Conservation (phyloP, 768 basidiomycete genomes). For the Lactarius quietus region DNA sequence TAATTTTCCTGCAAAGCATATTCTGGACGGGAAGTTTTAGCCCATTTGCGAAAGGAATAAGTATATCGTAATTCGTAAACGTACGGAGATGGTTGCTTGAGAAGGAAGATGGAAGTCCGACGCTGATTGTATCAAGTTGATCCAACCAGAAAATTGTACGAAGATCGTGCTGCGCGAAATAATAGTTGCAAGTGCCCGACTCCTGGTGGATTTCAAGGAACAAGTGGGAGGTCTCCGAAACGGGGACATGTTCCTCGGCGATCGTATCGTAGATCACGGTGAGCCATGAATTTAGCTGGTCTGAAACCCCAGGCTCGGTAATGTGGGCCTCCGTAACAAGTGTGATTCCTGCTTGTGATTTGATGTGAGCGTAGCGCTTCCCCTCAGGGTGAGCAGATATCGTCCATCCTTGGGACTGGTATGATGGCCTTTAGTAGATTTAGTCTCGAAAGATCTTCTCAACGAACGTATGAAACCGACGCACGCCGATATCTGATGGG, state of each 20-base stretch:
- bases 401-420: neutral
- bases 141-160: neutral
- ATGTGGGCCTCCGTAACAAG: neutral
- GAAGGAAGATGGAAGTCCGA: neutral
- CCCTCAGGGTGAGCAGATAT: conserved; percentile 1
- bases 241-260: neutral
- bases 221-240: neutral
- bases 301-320: neutral
- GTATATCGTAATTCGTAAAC: neutral
- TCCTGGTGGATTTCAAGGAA: neutral
- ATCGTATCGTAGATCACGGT: neutral
- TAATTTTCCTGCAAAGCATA: neutral
- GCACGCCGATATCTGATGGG: neutral
- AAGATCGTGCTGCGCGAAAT: neutral
- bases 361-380: neutral
- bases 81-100: neutral
- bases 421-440: neutral
- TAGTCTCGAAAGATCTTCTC: neutral
- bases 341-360: neutral
- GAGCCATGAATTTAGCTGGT: neutral
- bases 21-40: neutral
- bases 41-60: neutral
- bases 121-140: neutral
- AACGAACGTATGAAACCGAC: neutral
- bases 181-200: neutral